Percentiles rank a stretch among this genome's conserved stretches.
Conservation (phyloP, 2,329 filamentous ascomycete genomes). For the Didymella keratinophila region DNA sequence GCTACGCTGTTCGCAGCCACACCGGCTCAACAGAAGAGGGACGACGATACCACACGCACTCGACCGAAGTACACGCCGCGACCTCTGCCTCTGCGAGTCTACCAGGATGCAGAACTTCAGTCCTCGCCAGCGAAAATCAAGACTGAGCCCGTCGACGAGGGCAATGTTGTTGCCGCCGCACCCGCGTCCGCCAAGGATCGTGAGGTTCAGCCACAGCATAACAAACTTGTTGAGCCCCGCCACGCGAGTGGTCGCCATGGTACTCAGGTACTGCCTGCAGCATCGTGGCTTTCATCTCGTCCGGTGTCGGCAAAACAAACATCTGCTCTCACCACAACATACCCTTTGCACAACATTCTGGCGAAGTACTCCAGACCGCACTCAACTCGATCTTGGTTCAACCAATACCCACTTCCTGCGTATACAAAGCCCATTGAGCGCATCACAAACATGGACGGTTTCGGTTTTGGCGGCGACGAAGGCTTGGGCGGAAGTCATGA, state of each 20-base stretch:
- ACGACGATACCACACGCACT: not conserved
- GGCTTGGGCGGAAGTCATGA: not conserved
- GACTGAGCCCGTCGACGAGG: not conserved
- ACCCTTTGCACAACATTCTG: not conserved
- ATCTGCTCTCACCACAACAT: slow-evolving; percentile 2
- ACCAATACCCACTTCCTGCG: not conserved
- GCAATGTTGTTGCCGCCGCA: not conserved
- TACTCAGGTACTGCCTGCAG: slow-evolving; percentile 1
- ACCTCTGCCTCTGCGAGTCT: not conserved
- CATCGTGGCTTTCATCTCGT: slow-evolving; percentile 23
- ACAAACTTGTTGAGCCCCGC: slow-evolving; percentile 2
- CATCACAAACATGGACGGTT: slow-evolving; percentile 3
- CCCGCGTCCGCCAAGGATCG: slow-evolving; percentile 1
- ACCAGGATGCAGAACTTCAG: not conserved
- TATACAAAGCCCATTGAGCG: not conserved
- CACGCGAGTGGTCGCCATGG: not conserved
- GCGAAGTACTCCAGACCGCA: not conserved
- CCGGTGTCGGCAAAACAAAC: slow-evolving; percentile 14
- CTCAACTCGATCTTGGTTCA: not conserved
- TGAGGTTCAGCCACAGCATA: slow-evolving; percentile 11
- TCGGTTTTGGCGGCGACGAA: not conserved
- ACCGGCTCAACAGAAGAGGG: not conserved
- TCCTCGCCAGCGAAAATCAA: not conserved
- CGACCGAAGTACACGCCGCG: not conserved
- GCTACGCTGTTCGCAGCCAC: not conserved